Evolutionary conservation across 352 stramenopile genomes (phyloP), one percentile per base, ranked within the genome.

Genomic region (Pythium phragmitis): DNA sequence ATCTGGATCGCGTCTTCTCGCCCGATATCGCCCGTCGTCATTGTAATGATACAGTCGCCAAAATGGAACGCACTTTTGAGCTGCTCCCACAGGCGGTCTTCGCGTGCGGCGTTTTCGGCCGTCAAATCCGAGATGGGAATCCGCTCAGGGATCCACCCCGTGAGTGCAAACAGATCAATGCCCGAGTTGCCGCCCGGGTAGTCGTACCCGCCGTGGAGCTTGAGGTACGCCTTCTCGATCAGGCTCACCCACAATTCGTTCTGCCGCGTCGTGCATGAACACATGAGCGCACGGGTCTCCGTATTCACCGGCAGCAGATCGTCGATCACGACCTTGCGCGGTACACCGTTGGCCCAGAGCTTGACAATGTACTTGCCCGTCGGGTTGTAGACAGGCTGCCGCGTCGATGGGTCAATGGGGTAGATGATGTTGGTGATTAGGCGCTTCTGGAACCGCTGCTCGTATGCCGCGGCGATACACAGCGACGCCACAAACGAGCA

Each of bases 161-260:
- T 99, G 16, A 99, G 80, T n/a, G 92, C 94, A 78, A 98, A 99
- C 21, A 99, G 74, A 77, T 99, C 97, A 47, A 99, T 97, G 19
- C 96, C 94, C 56, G 87, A 98, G 74, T 99, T 99, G 28, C 91
- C 96, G 17, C 97, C 97, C 36, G 96, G 94, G 77, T 99, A 99
- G 67, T 98, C 87, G 67, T 99, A 99, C 1, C 96, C 96, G 39
- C 97, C 97, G 58, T 95, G 96, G 7, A 99, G 79, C 72, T 99
- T 99, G 66, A 99, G 80, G 64, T 98, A 99, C 3, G 97, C 97
- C 67, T 99, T 99, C 82, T 99, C 97, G 34, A 99, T 97, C 14
- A 99, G 84, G 63, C 85, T 94, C n/a, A 99, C 96, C 84, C 84
- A 95, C 11, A 95, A 70, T 43, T 96, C 87, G 64, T 94, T 94